Evolutionary conservation across 169 alveolate species (phyloP).

Genomic region (Plasmodium gonderi): DNA sequence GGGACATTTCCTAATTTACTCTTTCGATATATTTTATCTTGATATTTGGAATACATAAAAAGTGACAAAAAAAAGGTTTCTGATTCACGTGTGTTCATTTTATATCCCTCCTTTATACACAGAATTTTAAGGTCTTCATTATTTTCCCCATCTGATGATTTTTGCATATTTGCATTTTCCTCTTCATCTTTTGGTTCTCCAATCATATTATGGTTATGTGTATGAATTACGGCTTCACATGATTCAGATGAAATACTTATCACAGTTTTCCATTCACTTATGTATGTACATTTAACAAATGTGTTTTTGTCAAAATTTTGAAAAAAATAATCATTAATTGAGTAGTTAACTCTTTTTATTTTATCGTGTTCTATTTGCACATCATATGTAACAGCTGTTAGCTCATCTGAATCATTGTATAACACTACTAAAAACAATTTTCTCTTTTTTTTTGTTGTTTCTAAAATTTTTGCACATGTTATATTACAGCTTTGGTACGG

Average conservation of each 20-base stretch:
- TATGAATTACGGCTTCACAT: conserved; percentile 49
- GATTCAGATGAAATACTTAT: conserved; percentile 55
- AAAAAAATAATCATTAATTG: conserved; percentile 70
- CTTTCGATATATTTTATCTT: conserved; percentile 68
- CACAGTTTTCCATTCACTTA: conserved; percentile 58
- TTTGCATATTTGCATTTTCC: background rate
- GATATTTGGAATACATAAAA: conserved; percentile 66
- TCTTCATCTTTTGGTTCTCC: background rate
- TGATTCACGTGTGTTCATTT: conserved; percentile 67
- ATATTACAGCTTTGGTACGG: conserved; percentile 32
- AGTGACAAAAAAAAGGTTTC: conserved; percentile 49
- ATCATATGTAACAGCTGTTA: conserved; percentile 69
- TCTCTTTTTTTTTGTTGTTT: conserved; percentile 5
- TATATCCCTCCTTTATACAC: conserved; percentile 73
- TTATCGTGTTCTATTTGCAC: conserved; percentile 35
- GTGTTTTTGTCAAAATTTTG: conserved; percentile 14
- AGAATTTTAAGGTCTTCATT: conserved; percentile 27
- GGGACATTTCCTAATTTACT: conserved; percentile 75
- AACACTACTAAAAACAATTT: conserved; percentile 59
- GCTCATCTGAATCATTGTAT: conserved; percentile 16
- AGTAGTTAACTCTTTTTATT: conserved; percentile 60
- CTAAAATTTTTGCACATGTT: conserved; percentile 67
- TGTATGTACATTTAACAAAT: conserved; percentile 35
- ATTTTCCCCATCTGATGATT: background rate
- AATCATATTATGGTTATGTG: conserved; percentile 8